Percentiles rank a stretch among this genome's conserved stretches.
Evolutionary conservation across 805 yeast genomes (phyloP).

Genomic region (Starmerella scarabaei): DNA sequence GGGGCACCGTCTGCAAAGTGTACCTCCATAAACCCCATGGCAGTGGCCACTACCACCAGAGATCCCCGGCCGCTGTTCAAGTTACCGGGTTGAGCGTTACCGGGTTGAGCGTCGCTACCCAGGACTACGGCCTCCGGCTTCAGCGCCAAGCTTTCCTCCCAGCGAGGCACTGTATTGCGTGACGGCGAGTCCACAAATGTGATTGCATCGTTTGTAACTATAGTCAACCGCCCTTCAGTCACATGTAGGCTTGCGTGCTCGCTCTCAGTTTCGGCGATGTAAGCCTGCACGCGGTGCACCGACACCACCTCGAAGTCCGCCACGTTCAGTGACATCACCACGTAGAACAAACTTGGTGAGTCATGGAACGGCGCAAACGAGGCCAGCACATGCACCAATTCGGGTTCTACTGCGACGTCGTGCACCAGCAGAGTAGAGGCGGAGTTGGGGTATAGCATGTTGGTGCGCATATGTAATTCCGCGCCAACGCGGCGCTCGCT

Average conservation of each 20-base stretch:
- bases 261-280: constrained; percentile 19
- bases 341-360: constrained; percentile 37
- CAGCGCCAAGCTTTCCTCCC: constrained; percentile 71
- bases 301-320: constrained; percentile 39
- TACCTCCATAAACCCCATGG: constrained; percentile 17
- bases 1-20: constrained; percentile 20
- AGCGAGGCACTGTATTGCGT: constrained; percentile 27
- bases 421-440: constrained; percentile 40
- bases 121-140: constrained; percentile 40
- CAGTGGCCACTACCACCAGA: constrained; percentile 47
- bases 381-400: constrained; percentile 39
- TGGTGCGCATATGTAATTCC: constrained; percentile 31
- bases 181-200: constrained; percentile 30
- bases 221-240: constrained; percentile 46
- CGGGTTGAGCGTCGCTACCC: constrained; percentile 36
- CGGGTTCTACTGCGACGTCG: constrained; percentile 44
- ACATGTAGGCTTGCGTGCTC: constrained; percentile 39
- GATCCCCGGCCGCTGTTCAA: constrained; percentile 31
- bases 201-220: constrained; percentile 42
- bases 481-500: constrained; percentile 30
- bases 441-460: constrained; percentile 41
- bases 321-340: constrained; percentile 35
- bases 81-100: neutral
- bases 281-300: constrained; percentile 50
- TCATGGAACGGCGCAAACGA: constrained; percentile 30